These are phyloP conservation scores for Arthroderma uncinatum DNA, from an alignment of 2,329 filamentous ascomycete genomes.

Conservation along the genomic window DNA sequence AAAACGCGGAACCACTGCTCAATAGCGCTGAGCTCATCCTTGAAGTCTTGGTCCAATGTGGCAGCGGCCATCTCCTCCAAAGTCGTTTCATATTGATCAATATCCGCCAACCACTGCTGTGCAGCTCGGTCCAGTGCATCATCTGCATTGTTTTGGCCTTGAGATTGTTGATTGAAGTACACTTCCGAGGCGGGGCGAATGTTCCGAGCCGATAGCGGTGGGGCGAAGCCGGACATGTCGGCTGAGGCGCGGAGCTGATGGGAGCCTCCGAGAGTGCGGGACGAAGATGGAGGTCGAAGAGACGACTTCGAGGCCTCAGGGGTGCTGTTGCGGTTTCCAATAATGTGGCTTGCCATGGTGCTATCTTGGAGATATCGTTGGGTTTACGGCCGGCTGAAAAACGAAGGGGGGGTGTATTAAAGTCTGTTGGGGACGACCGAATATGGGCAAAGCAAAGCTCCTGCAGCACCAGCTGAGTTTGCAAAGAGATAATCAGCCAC, in stretches of 20 bases:
- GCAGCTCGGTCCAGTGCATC: conserved; percentile 88
- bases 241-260: conserved; percentile 89
- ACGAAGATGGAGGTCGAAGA: conserved; percentile 73
- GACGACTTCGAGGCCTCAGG: conserved; percentile 77
- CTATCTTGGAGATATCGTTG: not conserved
- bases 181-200: conserved; percentile 94
- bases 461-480: conserved; percentile 70
- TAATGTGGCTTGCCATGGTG: conserved; percentile 52
- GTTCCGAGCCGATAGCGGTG: conserved; percentile 57
- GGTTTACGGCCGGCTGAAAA: conserved; percentile 1
- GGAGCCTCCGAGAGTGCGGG: conserved; percentile 63
- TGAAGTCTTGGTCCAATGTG: conserved; percentile 98
- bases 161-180: conserved; percentile 65
- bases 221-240: conserved; percentile 80
- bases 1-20: conserved; percentile 99
- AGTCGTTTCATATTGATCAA: conserved; percentile 98
- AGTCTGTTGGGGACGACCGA: conserved; percentile 19
- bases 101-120: conserved; percentile 97
- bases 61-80: conserved; percentile 97
- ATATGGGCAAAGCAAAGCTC: conserved; percentile 40
- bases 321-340: conserved; percentile 90
- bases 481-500: conserved; percentile 19
- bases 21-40: conserved; percentile 96
- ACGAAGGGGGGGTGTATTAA: not conserved
- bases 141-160: conserved; percentile 57